Base-by-base conservation (phyloP, 2,329 filamentous ascomycete genomes). In the Xylariales sp. region DNA sequence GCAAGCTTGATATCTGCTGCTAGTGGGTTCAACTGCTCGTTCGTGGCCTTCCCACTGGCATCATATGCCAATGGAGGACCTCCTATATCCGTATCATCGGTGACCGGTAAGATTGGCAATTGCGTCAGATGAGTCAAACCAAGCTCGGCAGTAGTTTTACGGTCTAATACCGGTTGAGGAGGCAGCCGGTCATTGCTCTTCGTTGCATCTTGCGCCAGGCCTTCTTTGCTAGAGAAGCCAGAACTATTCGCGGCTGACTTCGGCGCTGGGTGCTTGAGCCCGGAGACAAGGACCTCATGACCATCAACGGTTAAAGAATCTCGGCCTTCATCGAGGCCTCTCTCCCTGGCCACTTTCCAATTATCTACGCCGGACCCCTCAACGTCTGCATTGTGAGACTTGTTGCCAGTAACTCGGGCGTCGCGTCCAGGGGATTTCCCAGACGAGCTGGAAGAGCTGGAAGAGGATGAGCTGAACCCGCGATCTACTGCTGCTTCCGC, bases 71-170 rank as follows among this genome's bases (percentile, higher is more conserved):
- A 60, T n/a, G 80, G 71, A 15, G 87, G 85, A 0, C 85, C 87
- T 22, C 86, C 84, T 55, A 88, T 91, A 55, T 95, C 89, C 4
- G 82, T 85, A 54, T 95, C 90, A 52, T 90, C 88, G 11, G 72
- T 69, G 3, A 75, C 57, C 4, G 87, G 86, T 4, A 93, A 67
- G 3, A 81, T 71, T 11, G 86, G 84, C 8, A 90, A 70, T 56
- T 88, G 83, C 19, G 79, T 84, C 7, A 83, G 69, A 35, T 79
- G 74, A 10, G 81, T 74, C n/a, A 88, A 66, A 0, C 82, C 84
- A 6, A 87, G 66, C 51, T 82, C 76, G n/a, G 76, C 70, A 1
- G 81, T 86, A 22, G 79, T 80, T 50, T 78, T 72, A 27, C 81
- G 73, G 37, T 75, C 68, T 4, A 81, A 55, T 2, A 67, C 62